Base-by-base conservation (phyloP, 192 early-diverging fungal species). In the Podila epicladia region DNA sequence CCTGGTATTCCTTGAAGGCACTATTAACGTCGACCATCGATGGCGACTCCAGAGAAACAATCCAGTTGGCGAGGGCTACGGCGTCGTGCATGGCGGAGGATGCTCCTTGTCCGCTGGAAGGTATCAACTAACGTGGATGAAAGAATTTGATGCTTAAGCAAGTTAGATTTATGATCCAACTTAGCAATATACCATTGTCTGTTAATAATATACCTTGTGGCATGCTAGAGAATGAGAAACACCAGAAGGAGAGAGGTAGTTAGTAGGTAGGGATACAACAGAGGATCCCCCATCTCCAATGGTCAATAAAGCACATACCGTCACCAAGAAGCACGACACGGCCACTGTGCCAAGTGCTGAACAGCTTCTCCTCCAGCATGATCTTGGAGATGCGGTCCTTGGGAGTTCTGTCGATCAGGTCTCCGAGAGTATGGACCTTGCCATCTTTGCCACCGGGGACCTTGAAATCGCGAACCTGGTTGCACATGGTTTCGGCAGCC, bases 361-460 rank as follows among this genome's bases (percentile, higher is more conserved):
- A 69, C 7, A 63, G 4, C 61, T 71, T 63, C 26, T 71, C 69
- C 33, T 71, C 61, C 13, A 45, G 20, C 59, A 50, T 62, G 31
- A 71, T 59, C 55, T 51, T 71, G 13, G 60, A 63, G 26, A 71
- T 53, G 17, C 6, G 28, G 12, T 63, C 60, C 32, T 22, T 55
- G 2, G 69, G 61, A 3, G 69, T 63, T 11, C 19, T 9, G n/a
- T 71, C 28, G 9, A 71, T 63, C 2, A 63, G 32, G 29, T 63
- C 49, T 2, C 69, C 69, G 5, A 62, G 19, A 0, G 48, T 71
- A 31, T 22, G n/a, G 4, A 17, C 31, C 4, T 19, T 29, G 15
- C 38, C 37, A n/a, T 61, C 51, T 19, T 51, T 51, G 13, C 68
- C 68, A 6, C 38, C 5, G 5, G 58, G 31, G 2, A 69, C 45